Percentiles rank a stretch among this genome's conserved stretches.
Conservation (phyloP, 2,329 filamentous ascomycete species). For the Cladosporium sp. region DNA sequence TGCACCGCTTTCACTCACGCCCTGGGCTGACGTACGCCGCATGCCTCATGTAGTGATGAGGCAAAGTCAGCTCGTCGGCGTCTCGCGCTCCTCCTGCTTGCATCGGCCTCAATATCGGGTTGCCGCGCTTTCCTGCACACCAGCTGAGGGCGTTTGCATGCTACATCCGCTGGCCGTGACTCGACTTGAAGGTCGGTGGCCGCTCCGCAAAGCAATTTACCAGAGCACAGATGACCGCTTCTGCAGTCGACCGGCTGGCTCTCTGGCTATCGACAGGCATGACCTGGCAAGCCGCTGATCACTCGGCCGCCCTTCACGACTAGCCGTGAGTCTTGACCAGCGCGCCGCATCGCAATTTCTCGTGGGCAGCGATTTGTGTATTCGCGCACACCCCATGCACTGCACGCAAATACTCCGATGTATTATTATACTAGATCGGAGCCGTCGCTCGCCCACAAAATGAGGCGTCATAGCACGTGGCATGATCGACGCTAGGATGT, state of each 20-base stretch:
- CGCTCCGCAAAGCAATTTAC: conserved; percentile 4
- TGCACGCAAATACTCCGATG: too few species aligned
- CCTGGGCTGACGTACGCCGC: too few species aligned
- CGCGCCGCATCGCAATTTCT: background rate
- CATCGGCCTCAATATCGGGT: conserved; percentile 5
- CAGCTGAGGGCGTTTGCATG: background rate
- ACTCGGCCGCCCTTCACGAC: background rate
- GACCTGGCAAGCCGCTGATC: conserved; percentile 2
- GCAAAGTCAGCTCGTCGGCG: background rate
- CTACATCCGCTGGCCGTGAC: conserved; percentile 2
- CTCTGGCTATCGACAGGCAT: background rate
- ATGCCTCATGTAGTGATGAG: too few species aligned
- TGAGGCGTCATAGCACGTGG: background rate
- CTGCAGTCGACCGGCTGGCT: background rate
- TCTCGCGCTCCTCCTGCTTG: background rate
- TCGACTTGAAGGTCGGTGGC: background rate
- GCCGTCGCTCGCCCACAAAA: too few species aligned
- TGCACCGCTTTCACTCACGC: background rate
- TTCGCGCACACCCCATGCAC: too few species aligned
- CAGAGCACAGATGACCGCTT: conserved; percentile 2
- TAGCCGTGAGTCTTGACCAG: too few species aligned
- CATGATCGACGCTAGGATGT: background rate
- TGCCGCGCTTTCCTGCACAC: background rate
- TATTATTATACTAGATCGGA: too few species aligned
- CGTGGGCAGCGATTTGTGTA: background rate